Evolutionary conservation across 129 eudicot genomes (phyloP), one percentile per base, ranked within the genome.

Genomic region (Ambrosia trifida): DNA sequence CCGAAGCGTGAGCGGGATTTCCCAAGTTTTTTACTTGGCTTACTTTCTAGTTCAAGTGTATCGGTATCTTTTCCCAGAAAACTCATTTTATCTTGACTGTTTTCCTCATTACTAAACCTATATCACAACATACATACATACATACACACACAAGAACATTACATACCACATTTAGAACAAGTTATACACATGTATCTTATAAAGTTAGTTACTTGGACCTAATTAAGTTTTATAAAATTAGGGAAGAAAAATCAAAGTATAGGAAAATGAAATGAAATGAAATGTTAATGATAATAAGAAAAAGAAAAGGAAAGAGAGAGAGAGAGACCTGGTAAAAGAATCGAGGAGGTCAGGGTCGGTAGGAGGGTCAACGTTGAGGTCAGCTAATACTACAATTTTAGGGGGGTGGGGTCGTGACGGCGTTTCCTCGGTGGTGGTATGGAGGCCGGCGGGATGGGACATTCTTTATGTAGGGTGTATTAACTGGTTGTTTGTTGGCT

Each of bases 311-410:
- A 44, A 28, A 10, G 33, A 28, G 47, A 58, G 36, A 46, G 45
- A 30, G 56, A 47, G 59, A 70, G 62, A 85, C 87, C 91, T 82
- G 74, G 85, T 41, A 20, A 84, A 59, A 20, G 85, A 69, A 68
- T 87, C 86, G n/a, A 69, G 51, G 75, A 78, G 63, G 49, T 87
- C 95, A 36, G 80, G n/a, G 30, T 91, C 91, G 49, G 88, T 85
- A 45, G 95, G 97, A 65, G 95, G 97, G 88, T 91, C 97, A 82
- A 81, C 90, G 85, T 91, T 91, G 61, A 91, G 88, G 86, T 91
- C 97, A 67, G 96, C 91, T 17, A 90, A 41, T 13, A 90, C 87
- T 36, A 84, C 76, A 31, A 76, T 63, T 81, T 82, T 90, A 18
- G 81, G 79, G 52, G 78, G 79, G 20, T 62, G 75, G 5, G 66